Conservation (phyloP, 2,329 filamentous ascomycete species). For the Ophiocordyceps camponoti-saundersi region DNA sequence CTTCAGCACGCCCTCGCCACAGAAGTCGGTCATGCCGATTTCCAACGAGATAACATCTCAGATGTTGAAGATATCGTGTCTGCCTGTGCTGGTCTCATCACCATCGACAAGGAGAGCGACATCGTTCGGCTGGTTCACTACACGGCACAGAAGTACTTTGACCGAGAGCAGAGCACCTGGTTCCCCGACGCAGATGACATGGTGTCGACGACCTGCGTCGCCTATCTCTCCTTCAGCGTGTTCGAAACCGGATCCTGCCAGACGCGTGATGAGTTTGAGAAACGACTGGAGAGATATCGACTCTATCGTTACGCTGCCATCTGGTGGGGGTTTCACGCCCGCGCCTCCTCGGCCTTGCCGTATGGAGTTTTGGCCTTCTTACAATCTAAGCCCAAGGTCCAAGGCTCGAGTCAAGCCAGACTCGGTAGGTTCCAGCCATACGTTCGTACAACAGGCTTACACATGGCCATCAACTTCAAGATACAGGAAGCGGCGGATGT, state of each 20-base stretch:
- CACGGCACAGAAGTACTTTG: conserved; percentile 27
- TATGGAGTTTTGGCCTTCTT: too few species aligned
- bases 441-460: too few species aligned
- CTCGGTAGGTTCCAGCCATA: too few species aligned
- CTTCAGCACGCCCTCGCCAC: conserved; percentile 22
- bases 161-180: conserved; percentile 9
- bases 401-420: too few species aligned
- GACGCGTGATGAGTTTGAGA: too few species aligned
- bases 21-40: conserved; percentile 6
- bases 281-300: too few species aligned
- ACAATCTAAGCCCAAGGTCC: too few species aligned
- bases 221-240: conserved; percentile 16
- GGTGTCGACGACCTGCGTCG: conserved; percentile 14
- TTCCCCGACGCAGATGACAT: conserved; percentile 13
- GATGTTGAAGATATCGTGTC: conserved; percentile 16
- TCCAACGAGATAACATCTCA: conserved; percentile 19
- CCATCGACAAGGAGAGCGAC: conserved; percentile 18
- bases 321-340: too few species aligned
- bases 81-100: conserved; percentile 23
- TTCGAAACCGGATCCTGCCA: conserved; percentile 5
- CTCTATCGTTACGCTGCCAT: too few species aligned
- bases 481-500: too few species aligned
- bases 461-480: too few species aligned
- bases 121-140: conserved; percentile 26
- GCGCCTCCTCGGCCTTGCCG: too few species aligned